Base-by-base conservation (phyloP, 2,329 filamentous ascomycete genomes). In the Incumbomyces delicatus region DNA sequence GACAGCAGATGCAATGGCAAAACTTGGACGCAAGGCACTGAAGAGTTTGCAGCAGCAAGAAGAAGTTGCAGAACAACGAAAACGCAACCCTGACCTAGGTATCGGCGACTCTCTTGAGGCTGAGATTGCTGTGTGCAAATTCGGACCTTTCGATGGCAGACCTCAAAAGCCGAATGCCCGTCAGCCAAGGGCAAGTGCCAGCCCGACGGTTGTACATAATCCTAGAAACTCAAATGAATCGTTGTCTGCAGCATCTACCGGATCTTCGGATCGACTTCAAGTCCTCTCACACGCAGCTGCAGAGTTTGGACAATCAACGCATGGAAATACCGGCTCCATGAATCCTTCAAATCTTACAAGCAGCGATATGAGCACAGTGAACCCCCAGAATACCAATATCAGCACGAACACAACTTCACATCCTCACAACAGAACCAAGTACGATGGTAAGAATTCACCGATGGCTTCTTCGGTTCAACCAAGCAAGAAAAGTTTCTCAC, bases 81-180 rank as follows among this genome's bases (percentile, higher is more conserved):
- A n/a, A 18, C 14, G 10, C n/a, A 37, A 11, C 11, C 16, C 40
- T 14, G 53, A 51, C 5, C 46, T 53, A 6, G 68, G 72, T 27
- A 65, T 73, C 12, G 64, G 68, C 31, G 68, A 72, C 51, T 63
- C 64, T 36, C 60, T 70, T 12, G 69, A 69, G 12, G 68, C 65
- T 43, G 62, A 65, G 33, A 61, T 61, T 31, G 41, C 54, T 16
- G 57, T 54, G 2, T 57, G 55, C 33, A 57, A 55, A 33, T 57
- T 50, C 44, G 55, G 55, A 16, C 55, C 55, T 2, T 57, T 57
- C 33, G 50, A 56, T 5, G 36, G 32, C 11, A 52, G 48, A 20
- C 20, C 42, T n/a, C 20, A 34, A 27, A 27, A 27, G 4, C 22
- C 22, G 8, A 27, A 27, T 5, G 22, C 22, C 8, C 22, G 8